Evolutionary conservation across 164 flowering plant species (phyloP).

Genomic region (Pachysandra terminalis): DNA sequence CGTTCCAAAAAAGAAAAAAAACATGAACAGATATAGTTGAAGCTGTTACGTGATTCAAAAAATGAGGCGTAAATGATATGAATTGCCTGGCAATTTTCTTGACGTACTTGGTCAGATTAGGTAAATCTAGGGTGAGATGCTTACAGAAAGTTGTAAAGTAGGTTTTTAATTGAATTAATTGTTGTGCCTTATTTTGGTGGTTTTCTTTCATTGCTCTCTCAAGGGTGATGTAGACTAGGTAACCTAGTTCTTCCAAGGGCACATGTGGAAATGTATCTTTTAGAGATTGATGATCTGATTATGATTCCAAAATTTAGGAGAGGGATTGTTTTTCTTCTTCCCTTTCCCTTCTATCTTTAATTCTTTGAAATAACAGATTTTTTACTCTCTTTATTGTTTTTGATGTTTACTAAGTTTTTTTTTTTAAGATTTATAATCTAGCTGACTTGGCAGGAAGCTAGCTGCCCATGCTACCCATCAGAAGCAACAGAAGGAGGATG

Average conservation of each 20-base stretch:
- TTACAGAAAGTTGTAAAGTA: too few relatives aligned
- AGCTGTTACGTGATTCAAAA: too few relatives aligned
- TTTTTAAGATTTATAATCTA: not conserved
- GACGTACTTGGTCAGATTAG: too few relatives aligned
- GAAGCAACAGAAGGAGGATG: constrained; percentile 84
- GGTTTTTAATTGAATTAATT: too few relatives aligned
- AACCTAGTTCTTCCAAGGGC: not conserved
- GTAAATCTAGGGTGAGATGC: too few relatives aligned
- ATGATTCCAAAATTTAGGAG: not conserved
- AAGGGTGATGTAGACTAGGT: not conserved
- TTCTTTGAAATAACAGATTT: not conserved
- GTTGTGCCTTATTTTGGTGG: too few relatives aligned
- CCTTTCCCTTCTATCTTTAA: too few relatives aligned
- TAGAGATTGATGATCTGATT: not conserved
- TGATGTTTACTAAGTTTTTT: not conserved
- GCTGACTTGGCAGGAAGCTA: constrained; percentile 48
- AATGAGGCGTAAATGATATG: too few relatives aligned
- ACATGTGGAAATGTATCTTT: not conserved
- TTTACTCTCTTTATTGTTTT: not conserved
- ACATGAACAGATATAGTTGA: too few relatives aligned
- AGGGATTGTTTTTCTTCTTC: too few relatives aligned
- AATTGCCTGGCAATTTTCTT: too few relatives aligned
- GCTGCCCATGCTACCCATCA: constrained; percentile 77
- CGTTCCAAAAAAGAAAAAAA: too few relatives aligned
- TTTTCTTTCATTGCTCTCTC: not conserved